Conservation (phyloP, 805 yeast species). For the Kodamaea jinghongensis region DNA sequence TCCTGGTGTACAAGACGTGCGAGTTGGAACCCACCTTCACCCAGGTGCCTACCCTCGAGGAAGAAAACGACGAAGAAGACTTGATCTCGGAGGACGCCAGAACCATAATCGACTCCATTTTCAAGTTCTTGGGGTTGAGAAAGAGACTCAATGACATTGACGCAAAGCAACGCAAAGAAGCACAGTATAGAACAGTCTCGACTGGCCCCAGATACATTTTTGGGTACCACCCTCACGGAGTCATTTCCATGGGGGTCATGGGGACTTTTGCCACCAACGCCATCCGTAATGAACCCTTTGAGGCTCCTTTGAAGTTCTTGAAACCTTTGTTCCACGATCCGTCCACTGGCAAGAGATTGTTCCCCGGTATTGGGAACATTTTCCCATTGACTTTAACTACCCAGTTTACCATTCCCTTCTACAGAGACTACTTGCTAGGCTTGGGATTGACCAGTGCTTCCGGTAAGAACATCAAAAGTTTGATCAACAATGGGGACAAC, state of each 20-base stretch:
- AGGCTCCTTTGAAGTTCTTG: slow-evolving; percentile 32
- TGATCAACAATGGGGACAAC: slow-evolving; percentile 59
- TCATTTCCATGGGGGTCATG: slow-evolving; percentile 86
- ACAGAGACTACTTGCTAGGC: slow-evolving; percentile 78
- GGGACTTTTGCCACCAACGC: slow-evolving; percentile 71
- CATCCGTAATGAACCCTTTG: slow-evolving; percentile 41
- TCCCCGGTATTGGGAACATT: slow-evolving; percentile 78
- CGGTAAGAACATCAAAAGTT: slow-evolving; percentile 62
- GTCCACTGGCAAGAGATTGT: slow-evolving; percentile 58
- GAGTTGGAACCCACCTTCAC: slow-evolving; percentile 74
- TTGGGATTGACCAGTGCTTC: slow-evolving; percentile 86
- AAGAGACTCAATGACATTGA: slow-evolving; percentile 36
- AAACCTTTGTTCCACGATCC: slow-evolving; percentile 57
- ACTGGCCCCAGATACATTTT: slow-evolving; percentile 79
- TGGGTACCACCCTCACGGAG: slow-evolving; percentile 96
- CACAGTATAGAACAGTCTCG: slow-evolving; percentile 27
- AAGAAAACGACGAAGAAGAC: slow-evolving; percentile 41
- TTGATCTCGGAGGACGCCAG: slow-evolving; percentile 37
- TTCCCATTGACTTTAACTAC: slow-evolving; percentile 77
- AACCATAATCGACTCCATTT: slow-evolving; percentile 34
- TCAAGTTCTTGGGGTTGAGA: slow-evolving; percentile 34
- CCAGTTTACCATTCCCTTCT: slow-evolving; percentile 81
- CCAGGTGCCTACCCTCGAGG: slow-evolving; percentile 24
- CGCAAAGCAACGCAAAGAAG: slow-evolving; percentile 10
- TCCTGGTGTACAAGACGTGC: slow-evolving; percentile 61